Evolutionary conservation across 2,329 filamentous ascomycete species (phyloP).

Genomic region (Fusarium ramigenum): DNA sequence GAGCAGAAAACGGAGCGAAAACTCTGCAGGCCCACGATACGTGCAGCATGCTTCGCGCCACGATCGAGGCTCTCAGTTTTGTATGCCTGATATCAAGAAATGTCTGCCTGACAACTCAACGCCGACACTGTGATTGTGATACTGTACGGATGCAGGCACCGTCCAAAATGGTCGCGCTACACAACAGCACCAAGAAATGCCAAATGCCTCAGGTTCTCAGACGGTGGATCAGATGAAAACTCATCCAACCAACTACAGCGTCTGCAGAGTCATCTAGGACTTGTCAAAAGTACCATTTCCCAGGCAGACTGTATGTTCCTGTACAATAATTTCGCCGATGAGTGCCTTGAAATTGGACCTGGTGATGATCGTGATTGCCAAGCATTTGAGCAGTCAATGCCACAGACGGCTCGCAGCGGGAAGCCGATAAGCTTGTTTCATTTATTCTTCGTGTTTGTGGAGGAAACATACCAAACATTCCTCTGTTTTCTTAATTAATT

Average conservation of each 20-base stretch:
- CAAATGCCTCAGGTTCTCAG: slow-evolving; percentile 32
- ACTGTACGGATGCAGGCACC: slow-evolving; percentile 33
- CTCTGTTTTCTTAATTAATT: neutral
- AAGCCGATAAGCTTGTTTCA: slow-evolving; percentile 37
- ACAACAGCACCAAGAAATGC: slow-evolving; percentile 3
- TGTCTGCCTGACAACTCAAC: slow-evolving; percentile 20
- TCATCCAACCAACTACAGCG: slow-evolving; percentile 11
- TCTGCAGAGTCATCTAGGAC: slow-evolving; percentile 11
- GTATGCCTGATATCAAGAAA: neutral
- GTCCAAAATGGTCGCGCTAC: slow-evolving; percentile 29
- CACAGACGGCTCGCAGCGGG: slow-evolving; percentile 19
- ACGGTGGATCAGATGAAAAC: slow-evolving; percentile 29
- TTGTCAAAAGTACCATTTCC: neutral
- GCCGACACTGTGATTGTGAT: slow-evolving; percentile 13
- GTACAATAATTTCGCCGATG: neutral
- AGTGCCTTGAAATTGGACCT: neutral
- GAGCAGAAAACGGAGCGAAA: slow-evolving; percentile 32
- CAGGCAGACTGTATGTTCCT: neutral
- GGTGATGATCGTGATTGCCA: slow-evolving; percentile 23
- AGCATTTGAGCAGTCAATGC: slow-evolving; percentile 9
- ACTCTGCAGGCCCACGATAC: slow-evolving; percentile 33
- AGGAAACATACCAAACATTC: slow-evolving; percentile 1
- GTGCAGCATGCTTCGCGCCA: slow-evolving; percentile 26
- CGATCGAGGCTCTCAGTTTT: neutral
- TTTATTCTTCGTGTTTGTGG: slow-evolving; percentile 13